Evolutionary conservation across 2,329 filamentous ascomycete species (phyloP).

Genomic region (Xylaria sp.): DNA sequence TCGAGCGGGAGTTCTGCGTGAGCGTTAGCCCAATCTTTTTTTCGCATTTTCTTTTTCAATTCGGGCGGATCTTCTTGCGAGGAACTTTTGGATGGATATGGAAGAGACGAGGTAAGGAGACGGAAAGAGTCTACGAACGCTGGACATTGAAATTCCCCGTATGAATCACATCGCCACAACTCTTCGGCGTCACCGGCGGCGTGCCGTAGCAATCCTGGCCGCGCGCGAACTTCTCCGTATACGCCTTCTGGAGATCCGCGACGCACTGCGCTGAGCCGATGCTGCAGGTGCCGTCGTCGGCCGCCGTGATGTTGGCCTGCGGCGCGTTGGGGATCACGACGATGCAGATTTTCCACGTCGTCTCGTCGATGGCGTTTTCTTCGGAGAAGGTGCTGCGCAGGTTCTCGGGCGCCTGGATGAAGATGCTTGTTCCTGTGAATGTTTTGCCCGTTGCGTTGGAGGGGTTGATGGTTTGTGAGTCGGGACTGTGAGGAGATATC

Average conservation of each 20-base stretch:
- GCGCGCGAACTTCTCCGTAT: constrained; percentile 23
- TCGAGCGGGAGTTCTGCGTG: constrained; percentile 21
- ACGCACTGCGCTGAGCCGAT: constrained; percentile 24
- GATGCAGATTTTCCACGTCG: constrained; percentile 30
- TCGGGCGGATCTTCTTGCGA: too few species aligned
- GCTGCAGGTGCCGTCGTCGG: constrained; percentile 20
- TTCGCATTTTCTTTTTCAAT: too few species aligned
- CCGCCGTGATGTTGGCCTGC: constrained; percentile 14
- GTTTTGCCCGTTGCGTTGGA: constrained; percentile 18
- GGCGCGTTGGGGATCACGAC: constrained; percentile 23
- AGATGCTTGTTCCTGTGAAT: constrained; percentile 30
- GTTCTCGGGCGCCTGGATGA: constrained; percentile 20
- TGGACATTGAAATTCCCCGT: constrained; percentile 22
- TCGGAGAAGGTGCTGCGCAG: constrained; percentile 14
- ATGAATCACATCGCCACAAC: constrained; percentile 23
- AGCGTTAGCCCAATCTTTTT: background rate
- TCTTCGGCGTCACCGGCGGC: constrained; percentile 25
- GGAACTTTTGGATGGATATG: too few species aligned
- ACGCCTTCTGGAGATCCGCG: constrained; percentile 27
- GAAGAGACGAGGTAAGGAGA: too few species aligned
- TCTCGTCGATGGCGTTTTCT: constrained; percentile 21
- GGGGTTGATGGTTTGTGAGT: constrained; percentile 23
- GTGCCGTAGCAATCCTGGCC: constrained; percentile 26
- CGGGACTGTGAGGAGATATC: constrained; percentile 13
- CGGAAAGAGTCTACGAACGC: constrained; percentile 17